These are phyloP conservation scores for Fusarium sp. DNA, from an alignment of 2,329 filamentous ascomycete genomes.

Conservation along the genomic window DNA sequence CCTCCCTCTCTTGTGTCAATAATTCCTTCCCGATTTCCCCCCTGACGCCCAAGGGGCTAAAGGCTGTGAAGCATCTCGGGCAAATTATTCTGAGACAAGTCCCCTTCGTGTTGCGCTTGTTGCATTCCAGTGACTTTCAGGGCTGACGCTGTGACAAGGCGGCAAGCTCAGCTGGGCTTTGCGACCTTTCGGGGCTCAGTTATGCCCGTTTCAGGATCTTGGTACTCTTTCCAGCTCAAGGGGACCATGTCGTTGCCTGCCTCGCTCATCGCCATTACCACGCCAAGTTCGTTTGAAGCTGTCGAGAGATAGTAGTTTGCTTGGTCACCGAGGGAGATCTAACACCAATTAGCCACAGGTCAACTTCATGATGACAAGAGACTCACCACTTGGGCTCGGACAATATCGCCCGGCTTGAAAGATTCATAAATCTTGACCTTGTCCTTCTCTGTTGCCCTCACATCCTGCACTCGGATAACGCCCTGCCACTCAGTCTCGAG, in stretches of 20 bases:
- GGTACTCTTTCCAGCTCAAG: slow-evolving; percentile 94
- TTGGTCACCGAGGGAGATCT: slow-evolving; percentile 93
- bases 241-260: slow-evolving; percentile 92
- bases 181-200: slow-evolving; percentile 92
- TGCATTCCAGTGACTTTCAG: slow-evolving; percentile 35
- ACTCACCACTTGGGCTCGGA: slow-evolving; percentile 83
- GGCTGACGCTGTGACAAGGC: slow-evolving; percentile 16
- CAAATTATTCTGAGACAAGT: slow-evolving; percentile 31
- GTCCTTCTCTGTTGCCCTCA: slow-evolving; percentile 95
- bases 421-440: slow-evolving; percentile 91
- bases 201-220: slow-evolving; percentile 81
- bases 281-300: slow-evolving; percentile 89
- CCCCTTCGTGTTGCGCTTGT: slow-evolving; percentile 14
- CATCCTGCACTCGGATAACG: slow-evolving; percentile 88
- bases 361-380: background rate
- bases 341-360: slow-evolving; percentile 6
- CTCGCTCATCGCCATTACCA: slow-evolving; percentile 92
- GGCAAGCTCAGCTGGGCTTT: slow-evolving; percentile 78
- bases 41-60: slow-evolving; percentile 1
- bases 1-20: slow-evolving; percentile 4
- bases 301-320: slow-evolving; percentile 96
- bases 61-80: slow-evolving; percentile 1
- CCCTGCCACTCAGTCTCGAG: slow-evolving; percentile 86
- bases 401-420: slow-evolving; percentile 93
- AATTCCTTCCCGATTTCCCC: background rate